These are phyloP conservation scores for Lactuca saligna DNA, from an alignment of 129 eudicot genomes.

Conservation along the genomic window DNA sequence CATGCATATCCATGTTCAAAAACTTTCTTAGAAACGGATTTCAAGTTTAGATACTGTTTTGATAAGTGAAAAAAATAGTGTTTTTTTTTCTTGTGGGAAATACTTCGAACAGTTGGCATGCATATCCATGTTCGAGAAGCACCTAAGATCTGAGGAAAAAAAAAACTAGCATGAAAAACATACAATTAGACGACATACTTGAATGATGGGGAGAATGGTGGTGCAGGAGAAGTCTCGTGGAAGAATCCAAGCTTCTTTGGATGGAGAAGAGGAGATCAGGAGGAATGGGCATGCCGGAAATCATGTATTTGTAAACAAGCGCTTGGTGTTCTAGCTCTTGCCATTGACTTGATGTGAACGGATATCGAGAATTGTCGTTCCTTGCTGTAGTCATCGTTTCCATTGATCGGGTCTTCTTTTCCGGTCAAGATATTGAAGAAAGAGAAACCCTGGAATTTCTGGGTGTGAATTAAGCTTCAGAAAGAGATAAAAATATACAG, in stretches of 20 bases:
- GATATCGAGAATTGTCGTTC: constrained; percentile 37
- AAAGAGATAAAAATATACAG: not conserved
- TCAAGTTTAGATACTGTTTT: not conserved
- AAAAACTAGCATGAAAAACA: not conserved
- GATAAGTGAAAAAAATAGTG: not conserved
- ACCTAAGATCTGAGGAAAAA: not conserved
- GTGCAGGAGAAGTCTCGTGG: constrained; percentile 57
- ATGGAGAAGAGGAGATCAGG: constrained; percentile 85
- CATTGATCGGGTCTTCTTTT: not conserved
- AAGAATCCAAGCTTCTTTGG: constrained; percentile 64
- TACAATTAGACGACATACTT: constrained; percentile 16
- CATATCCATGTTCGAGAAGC: not conserved
- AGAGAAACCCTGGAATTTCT: not conserved
- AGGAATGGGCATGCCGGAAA: constrained; percentile 83
- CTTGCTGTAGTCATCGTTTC: constrained; percentile 19
- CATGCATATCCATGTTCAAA: not conserved
- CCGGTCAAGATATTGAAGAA: not conserved
- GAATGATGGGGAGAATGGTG: constrained; percentile 48
- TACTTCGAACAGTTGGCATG: constrained; percentile 23
- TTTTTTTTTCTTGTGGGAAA: not conserved
- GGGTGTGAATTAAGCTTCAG: not conserved
- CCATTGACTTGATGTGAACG: constrained; percentile 87
- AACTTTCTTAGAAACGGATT: not conserved
- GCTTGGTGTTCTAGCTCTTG: constrained; percentile 97
- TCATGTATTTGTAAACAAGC: constrained; percentile 87